phyloP scores from a whole-genome alignment of 2,329 filamentous ascomycete genomes.

The Ambrosiella beaveri region DNA sequence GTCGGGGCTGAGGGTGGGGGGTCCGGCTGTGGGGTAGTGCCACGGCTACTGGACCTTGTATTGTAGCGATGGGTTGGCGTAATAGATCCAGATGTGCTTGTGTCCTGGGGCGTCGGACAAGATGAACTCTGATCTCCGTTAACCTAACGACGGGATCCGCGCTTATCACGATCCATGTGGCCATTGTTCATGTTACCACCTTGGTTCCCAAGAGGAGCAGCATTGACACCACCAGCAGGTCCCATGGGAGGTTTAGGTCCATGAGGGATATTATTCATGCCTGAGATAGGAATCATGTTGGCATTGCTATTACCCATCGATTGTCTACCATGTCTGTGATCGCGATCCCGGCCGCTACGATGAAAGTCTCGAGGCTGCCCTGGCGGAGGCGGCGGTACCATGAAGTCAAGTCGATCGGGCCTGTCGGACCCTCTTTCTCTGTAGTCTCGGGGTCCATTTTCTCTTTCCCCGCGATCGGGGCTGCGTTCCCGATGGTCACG shows the following conservation, averaged over 20 bases:
- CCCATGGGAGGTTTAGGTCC: conserved; percentile 1
- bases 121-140: not conserved
- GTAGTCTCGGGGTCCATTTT: conserved; percentile 30
- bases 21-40: not conserved
- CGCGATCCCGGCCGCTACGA: conserved; percentile 14
- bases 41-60: not conserved
- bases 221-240: conserved; percentile 10
- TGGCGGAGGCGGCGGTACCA: conserved; percentile 8
- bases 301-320: not conserved
- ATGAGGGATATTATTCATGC: not conserved
- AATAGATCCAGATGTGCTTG: not conserved
- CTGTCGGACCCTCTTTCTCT: conserved; percentile 23
- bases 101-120: not conserved
- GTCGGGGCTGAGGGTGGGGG: not conserved
- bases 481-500: conserved; percentile 29
- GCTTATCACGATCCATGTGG: conserved; percentile 20
- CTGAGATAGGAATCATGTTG: conserved; percentile 9
- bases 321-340: conserved; percentile 10
- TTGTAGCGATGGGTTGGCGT: not conserved
- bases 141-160: conserved; percentile 19
- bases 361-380: conserved; percentile 16
- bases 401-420: conserved; percentile 17
- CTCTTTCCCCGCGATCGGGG: conserved; percentile 26
- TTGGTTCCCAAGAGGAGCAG: conserved; percentile 9
- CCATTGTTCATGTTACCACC: conserved; percentile 17